A percentile compares a stretch with the other conserved stretches of the same genome.
Conservation (phyloP, 2,329 filamentous ascomycete genomes). For the Botrytis deweyae region DNA sequence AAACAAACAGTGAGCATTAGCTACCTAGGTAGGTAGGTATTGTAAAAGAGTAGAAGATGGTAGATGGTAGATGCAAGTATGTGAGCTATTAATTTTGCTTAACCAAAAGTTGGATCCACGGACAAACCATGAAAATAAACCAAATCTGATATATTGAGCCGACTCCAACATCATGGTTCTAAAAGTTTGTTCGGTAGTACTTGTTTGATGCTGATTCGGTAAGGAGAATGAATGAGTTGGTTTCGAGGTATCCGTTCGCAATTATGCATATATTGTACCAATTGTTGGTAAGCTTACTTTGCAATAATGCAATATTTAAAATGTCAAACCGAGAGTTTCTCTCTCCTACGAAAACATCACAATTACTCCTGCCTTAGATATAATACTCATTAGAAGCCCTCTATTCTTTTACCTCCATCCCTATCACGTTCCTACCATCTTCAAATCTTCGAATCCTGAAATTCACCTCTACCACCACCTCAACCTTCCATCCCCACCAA, state of each 20-base stretch:
- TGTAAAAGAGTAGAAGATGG: too few relatives aligned
- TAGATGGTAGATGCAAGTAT: too few relatives aligned
- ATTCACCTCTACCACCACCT: neutral
- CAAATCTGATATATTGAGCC: neutral
- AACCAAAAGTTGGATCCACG: neutral
- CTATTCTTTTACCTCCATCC: neutral
- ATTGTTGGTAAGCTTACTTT: neutral
- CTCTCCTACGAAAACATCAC: neutral
- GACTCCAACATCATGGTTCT: neutral
- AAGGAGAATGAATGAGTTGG: neutral
- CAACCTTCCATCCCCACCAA: neutral
- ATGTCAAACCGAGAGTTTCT: rapidly evolving
- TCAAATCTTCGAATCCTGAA: too few relatives aligned
- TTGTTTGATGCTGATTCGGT: neutral
- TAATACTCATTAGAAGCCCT: neutral
- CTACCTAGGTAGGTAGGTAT: too few relatives aligned
- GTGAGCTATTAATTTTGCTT: neutral
- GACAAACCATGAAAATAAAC: rapidly evolving
- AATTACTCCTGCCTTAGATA: neutral
- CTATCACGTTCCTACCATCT: neutral
- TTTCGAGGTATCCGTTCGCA: neutral
- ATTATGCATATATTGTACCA: neutral
- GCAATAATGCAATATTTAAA: neutral
- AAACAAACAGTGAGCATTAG: neutral
- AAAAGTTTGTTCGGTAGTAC: neutral